Percentiles rank a stretch among this genome's conserved stretches.
Evolutionary conservation across 805 yeast genomes (phyloP).

Genomic region (Schizosaccharomyces lindneri): DNA sequence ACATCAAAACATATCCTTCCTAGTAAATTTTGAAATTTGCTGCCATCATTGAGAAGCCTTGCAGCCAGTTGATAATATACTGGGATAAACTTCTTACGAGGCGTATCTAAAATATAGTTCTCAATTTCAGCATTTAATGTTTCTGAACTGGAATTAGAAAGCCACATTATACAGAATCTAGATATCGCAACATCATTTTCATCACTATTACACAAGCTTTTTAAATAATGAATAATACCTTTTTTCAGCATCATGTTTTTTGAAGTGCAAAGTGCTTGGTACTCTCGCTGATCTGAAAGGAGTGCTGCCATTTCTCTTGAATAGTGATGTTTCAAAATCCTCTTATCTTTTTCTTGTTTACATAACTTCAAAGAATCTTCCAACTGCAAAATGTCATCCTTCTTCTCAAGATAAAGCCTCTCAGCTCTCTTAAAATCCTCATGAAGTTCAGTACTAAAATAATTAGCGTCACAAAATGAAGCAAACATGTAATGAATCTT

Average conservation of each 20-base stretch:
- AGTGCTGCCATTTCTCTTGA: conserved; percentile 12
- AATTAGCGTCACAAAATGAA: conserved; percentile 20
- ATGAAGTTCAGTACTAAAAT: conserved; percentile 20
- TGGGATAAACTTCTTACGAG: conserved; percentile 38
- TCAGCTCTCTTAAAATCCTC: conserved; percentile 22
- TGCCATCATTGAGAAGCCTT: conserved; percentile 24
- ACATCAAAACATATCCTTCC: conserved; percentile 23
- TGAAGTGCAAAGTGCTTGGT: conserved; percentile 17
- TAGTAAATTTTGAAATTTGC: conserved; percentile 31
- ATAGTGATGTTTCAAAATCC: conserved; percentile 21
- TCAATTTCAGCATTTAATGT: conserved; percentile 21
- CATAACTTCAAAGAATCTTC: conserved; percentile 20
- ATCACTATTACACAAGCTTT: conserved; percentile 23
- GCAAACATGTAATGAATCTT: not conserved
- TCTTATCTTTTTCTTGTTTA: conserved; percentile 20
- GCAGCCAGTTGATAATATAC: conserved; percentile 65
- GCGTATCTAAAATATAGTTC: conserved; percentile 19
- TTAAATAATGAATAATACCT: conserved; percentile 35
- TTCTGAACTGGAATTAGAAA: conserved; percentile 28
- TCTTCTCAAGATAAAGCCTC: conserved; percentile 11
- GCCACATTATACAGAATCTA: conserved; percentile 64
- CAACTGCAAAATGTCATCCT: conserved; percentile 18
- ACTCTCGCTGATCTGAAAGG: conserved; percentile 25
- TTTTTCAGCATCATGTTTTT: conserved; percentile 23
- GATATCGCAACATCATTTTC: conserved; percentile 32